Conservation (phyloP, 345 rosid species). For the Clarkia xantiana region DNA sequence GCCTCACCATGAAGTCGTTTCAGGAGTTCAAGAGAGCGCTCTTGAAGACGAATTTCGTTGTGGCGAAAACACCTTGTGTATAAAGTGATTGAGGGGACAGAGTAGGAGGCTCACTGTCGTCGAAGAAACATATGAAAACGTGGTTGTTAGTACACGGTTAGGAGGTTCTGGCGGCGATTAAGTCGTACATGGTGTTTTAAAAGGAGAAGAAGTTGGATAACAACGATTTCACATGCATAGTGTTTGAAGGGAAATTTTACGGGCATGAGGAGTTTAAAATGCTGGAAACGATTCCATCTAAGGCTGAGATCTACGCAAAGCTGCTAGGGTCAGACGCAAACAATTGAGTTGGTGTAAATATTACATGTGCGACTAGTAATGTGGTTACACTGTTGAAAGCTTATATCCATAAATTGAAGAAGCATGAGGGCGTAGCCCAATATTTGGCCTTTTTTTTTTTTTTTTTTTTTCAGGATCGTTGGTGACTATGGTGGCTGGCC, state of each 20-base stretch:
- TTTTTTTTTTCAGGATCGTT: no score
- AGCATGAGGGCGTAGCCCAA: conserved; percentile 48
- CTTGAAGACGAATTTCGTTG: conserved; percentile 46
- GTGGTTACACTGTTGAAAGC: conserved; percentile 70
- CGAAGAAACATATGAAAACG: conserved; percentile 91
- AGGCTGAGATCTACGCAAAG: conserved; percentile 76
- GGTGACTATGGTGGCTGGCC: no score
- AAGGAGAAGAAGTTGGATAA: conserved; percentile 56
- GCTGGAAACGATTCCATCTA: conserved; percentile 66
- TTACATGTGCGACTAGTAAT: conserved; percentile 75
- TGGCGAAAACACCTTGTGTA: conserved; percentile 72
- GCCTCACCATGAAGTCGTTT: conserved; percentile 73
- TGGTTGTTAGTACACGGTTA: conserved; percentile 85
- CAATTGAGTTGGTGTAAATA: conserved; percentile 56
- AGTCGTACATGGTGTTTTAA: conserved; percentile 64
- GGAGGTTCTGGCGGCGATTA: conserved; percentile 70
- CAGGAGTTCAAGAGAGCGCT: conserved; percentile 56
- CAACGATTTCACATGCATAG: conserved; percentile 75
- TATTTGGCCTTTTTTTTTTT: no score
- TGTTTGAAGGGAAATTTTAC: conserved; percentile 85
- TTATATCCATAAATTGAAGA: conserved; percentile 77
- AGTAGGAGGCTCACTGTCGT: conserved; percentile 66
- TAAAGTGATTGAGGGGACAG: conserved; percentile 82
- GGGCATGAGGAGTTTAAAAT: conserved; percentile 59
- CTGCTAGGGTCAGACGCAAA: conserved; percentile 65